Evolutionary conservation across 192 early-diverging fungal genomes (phyloP), one percentile per base, ranked within the genome.

Genomic region (Entrophospora sp.): DNA sequence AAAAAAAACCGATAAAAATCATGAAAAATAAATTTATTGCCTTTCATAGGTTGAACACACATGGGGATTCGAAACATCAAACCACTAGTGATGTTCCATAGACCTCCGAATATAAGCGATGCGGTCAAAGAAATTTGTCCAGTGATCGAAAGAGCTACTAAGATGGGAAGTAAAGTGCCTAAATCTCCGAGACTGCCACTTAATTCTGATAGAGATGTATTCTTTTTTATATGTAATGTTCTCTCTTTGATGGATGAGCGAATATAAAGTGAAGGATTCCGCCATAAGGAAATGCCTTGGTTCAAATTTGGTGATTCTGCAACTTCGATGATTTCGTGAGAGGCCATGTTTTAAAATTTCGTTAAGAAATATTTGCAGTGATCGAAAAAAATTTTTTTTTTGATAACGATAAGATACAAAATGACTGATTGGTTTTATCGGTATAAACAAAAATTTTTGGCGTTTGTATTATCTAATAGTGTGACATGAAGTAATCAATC

Each of bases 41-140:
- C 84, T 76, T 92, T 95, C 93, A 93, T 95, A 40, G 92, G 92
- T 71, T 95, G 92, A 25, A 95, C 92, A 70, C 89, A 89, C 77
- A 95, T 89, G 27, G 92, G 92, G 30, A 92, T 83, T 49, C 85
- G 82, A 66, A 87, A 94, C 38, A 83, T 69, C 10, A 89, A 61
- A 18, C 91, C 93, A 0, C 87, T 85, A 42, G 87, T 27, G 45
- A 95, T 92, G 61, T 93, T 93, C 88, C 86, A 95, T 25, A 92
- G 68, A 18, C 93, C 93, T 58, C 91, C 91, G 79, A 92, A 91
- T 71, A 91, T 82, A 60, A 95, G 72, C 25, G 90, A 89, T 24
- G 88, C 71, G 3, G 89, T 85, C 48, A 95, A 72, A 46, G 85
- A 85, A 44, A 89, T 81, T 63, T 91, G 90, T 8, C 84, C 83